phyloP scores from a whole-genome alignment of 2,329 filamentous ascomycete species.

The Penicillium sp. region DNA sequence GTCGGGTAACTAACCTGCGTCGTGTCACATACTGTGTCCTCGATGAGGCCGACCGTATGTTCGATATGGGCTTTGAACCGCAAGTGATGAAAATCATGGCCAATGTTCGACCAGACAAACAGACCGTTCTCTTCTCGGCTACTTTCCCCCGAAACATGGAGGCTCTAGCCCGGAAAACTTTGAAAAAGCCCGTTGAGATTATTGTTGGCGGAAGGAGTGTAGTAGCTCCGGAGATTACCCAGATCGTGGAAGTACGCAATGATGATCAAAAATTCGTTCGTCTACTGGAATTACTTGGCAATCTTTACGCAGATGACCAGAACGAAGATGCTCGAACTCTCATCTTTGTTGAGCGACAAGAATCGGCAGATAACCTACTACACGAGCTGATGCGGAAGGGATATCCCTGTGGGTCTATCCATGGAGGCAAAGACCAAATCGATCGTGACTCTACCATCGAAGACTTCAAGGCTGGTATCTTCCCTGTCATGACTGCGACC shows the following conservation, averaged over 20 bases:
- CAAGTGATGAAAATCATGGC: constrained; percentile 96
- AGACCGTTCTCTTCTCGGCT: constrained; percentile 94
- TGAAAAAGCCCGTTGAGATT: constrained; percentile 86
- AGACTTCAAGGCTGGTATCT: constrained; percentile 89
- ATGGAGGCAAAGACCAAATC: constrained; percentile 90
- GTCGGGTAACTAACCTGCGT: constrained; percentile 88
- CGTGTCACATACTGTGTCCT: constrained; percentile 93
- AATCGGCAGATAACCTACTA: constrained; percentile 80
- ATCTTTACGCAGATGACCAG: constrained; percentile 71
- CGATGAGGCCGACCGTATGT: constrained; percentile 98
- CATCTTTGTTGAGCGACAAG: constrained; percentile 90
- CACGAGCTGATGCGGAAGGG: constrained; percentile 80
- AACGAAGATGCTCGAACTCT: constrained; percentile 90
- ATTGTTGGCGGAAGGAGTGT: constrained; percentile 83
- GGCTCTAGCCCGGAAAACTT: constrained; percentile 82
- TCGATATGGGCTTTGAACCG: constrained; percentile 98
- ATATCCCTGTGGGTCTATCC: constrained; percentile 90
- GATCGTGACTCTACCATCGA: constrained; percentile 90
- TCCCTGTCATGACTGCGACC: constrained; percentile 90
- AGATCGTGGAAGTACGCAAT: constrained; percentile 84
- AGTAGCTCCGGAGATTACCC: constrained; percentile 75
- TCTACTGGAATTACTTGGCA: constrained; percentile 82
- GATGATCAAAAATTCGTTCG: constrained; percentile 83
- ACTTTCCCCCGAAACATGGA: constrained; percentile 96
- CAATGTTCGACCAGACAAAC: constrained; percentile 87